Conservation (phyloP, 805 yeast genomes). For the Sungouiella thailandica region DNA sequence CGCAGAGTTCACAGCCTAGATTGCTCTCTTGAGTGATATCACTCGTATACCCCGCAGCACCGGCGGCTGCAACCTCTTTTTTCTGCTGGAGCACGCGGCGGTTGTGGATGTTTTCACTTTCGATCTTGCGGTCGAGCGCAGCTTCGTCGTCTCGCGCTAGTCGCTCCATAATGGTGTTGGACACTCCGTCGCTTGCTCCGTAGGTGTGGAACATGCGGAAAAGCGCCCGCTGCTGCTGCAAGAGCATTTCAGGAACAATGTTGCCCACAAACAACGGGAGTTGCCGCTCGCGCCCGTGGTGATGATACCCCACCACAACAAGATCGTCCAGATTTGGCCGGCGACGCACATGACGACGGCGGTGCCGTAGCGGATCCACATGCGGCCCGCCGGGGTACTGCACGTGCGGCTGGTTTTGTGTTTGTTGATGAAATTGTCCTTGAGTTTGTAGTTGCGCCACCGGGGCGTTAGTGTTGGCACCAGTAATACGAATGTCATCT, state of each 20-base stretch:
- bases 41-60: conserved; percentile 26
- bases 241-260: conserved; percentile 5
- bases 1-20: conserved; percentile 59
- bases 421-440: no score
- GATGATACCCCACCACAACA: conserved; percentile 1
- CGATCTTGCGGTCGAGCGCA: conserved; percentile 29
- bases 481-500: no score
- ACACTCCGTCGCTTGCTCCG: conserved; percentile 7
- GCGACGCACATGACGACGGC: no score
- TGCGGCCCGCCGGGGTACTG: no score
- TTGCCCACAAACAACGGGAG: no score
- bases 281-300: conserved; percentile 4
- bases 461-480: no score
- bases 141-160: conserved; percentile 37
- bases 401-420: no score
- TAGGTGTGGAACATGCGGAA: conserved; percentile 3
- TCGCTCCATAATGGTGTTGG: conserved; percentile 31
- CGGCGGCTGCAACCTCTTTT: conserved; percentile 19
- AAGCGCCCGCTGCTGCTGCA: conserved; percentile 5
- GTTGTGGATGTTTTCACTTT: conserved; percentile 28
- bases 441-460: no score
- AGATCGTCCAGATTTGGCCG: conserved; percentile 6
- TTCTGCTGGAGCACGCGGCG: conserved; percentile 26
- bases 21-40: conserved; percentile 16
- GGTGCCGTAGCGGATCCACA: no score